A percentile compares a stretch with the other conserved stretches of the same genome.
Evolutionary conservation across 1,139 yeast genomes (phyloP).

Genomic region (Hyphopichia pseudoburtonii): DNA sequence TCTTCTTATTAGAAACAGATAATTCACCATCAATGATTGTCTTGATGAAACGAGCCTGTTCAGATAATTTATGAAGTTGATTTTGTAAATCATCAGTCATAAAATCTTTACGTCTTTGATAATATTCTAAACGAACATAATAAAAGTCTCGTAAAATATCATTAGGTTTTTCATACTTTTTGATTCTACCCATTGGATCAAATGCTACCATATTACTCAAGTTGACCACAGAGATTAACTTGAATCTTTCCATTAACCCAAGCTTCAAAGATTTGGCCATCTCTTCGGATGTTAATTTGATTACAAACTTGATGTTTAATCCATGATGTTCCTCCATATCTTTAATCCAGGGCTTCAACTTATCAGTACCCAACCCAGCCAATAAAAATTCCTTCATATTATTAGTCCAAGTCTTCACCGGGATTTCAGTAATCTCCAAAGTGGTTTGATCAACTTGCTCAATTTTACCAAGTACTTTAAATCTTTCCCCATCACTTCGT

Average conservation of each 20-base stretch:
- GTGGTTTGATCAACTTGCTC: constrained; percentile 80
- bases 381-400: constrained; percentile 82
- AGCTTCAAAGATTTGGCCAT: constrained; percentile 74
- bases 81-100: constrained; percentile 69
- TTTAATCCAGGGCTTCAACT: constrained; percentile 79
- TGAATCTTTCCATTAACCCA: constrained; percentile 84
- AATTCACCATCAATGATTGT: constrained; percentile 78
- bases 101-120: constrained; percentile 86
- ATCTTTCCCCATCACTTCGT: constrained; percentile 62
- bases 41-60: constrained; percentile 90
- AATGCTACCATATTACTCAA: constrained; percentile 93
- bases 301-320: constrained; percentile 72
- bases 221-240: constrained; percentile 65
- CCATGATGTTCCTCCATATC: constrained; percentile 96
- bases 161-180: constrained; percentile 70
- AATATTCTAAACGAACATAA: constrained; percentile 81
- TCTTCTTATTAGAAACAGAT: constrained; percentile 71
- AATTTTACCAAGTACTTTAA: constrained; percentile 73
- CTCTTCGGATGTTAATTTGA: constrained; percentile 73
- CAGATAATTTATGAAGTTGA: constrained; percentile 69
- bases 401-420: constrained; percentile 90
- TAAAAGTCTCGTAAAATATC: constrained; percentile 85
- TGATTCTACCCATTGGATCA: constrained; percentile 88
- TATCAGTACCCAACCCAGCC: constrained; percentile 75
- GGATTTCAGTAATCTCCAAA: constrained; percentile 87